phyloP scores from a whole-genome alignment of 179 eudicot species.

The Silene noctiflora region DNA sequence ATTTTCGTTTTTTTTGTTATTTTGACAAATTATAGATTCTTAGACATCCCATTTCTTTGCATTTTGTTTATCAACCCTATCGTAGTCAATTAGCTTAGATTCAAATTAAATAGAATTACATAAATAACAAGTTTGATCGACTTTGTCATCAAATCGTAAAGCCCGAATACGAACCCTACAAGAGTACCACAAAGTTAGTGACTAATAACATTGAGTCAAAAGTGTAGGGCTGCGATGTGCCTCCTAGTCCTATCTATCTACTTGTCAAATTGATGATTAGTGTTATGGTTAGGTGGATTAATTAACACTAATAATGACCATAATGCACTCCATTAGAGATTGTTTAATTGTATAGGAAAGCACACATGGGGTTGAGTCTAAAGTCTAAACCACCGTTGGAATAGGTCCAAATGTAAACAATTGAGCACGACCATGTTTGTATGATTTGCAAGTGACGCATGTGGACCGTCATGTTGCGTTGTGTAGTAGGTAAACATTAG shows the following conservation, averaged over 20 bases:
- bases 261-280: neutral
- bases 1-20: too few species aligned
- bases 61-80: too few species aligned
- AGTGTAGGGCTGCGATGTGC: conserved; percentile 1
- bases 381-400: neutral
- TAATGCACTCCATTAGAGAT: too few species aligned
- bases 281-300: neutral
- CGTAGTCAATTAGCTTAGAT: too few species aligned
- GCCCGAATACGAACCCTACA: too few species aligned
- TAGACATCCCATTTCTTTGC: too few species aligned
- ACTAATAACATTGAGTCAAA: neutral
- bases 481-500: conserved; percentile 15
- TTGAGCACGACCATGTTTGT: neutral
- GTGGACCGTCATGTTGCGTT: conserved; percentile 10
- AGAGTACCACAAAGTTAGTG: neutral
- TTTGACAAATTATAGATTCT: too few species aligned
- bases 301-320: neutral
- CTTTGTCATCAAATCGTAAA: too few species aligned
- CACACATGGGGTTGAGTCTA: neutral
- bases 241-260: neutral
- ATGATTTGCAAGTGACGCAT: conserved; percentile 1
- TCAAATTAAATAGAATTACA: too few species aligned
- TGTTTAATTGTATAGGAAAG: too few species aligned
- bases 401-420: neutral
- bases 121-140: too few species aligned